A percentile compares a stretch with the other conserved stretches of the same genome.
Conservation (phyloP, 2,329 filamentous ascomycete species). For the Aplosporella prunicola region DNA sequence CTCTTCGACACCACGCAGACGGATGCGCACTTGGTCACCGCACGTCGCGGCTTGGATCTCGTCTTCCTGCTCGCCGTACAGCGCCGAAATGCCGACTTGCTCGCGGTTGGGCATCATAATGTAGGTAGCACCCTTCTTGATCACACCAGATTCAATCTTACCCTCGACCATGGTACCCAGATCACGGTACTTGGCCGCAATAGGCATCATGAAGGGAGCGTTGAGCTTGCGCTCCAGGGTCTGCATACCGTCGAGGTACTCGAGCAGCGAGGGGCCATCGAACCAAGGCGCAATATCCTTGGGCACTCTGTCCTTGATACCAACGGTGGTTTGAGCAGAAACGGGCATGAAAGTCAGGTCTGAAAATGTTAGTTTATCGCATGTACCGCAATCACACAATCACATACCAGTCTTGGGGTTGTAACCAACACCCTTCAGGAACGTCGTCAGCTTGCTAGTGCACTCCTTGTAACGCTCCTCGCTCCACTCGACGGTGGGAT, state of each 20-base stretch:
- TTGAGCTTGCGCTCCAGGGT: slow-evolving; percentile 92
- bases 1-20: slow-evolving; percentile 90
- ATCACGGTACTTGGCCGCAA: slow-evolving; percentile 92
- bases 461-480: slow-evolving; percentile 90
- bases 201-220: slow-evolving; percentile 98
- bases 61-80: slow-evolving; percentile 95
- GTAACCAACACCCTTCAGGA: slow-evolving; percentile 88
- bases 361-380: slow-evolving; percentile 46
- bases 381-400: background rate
- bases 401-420: slow-evolving; percentile 62
- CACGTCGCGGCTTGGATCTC: slow-evolving; percentile 74
- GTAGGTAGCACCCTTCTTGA: slow-evolving; percentile 79
- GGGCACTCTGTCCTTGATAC: slow-evolving; percentile 81
- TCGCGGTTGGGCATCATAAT: slow-evolving; percentile 95
- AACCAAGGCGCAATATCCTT: slow-evolving; percentile 74
- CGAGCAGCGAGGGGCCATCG: slow-evolving; percentile 78
- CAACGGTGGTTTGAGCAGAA: slow-evolving; percentile 74
- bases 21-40: slow-evolving; percentile 88
- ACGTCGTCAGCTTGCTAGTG: slow-evolving; percentile 74
- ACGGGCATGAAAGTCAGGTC: slow-evolving; percentile 96
- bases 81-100: slow-evolving; percentile 66
- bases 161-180: slow-evolving; percentile 97
- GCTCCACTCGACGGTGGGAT: slow-evolving; percentile 91
- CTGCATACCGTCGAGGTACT: slow-evolving; percentile 91
- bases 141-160: slow-evolving; percentile 88